Evolutionary conservation across 2,329 filamentous ascomycete species (phyloP), one percentile per base, ranked within the genome.

Genomic region (Ramichloridium luteum): DNA sequence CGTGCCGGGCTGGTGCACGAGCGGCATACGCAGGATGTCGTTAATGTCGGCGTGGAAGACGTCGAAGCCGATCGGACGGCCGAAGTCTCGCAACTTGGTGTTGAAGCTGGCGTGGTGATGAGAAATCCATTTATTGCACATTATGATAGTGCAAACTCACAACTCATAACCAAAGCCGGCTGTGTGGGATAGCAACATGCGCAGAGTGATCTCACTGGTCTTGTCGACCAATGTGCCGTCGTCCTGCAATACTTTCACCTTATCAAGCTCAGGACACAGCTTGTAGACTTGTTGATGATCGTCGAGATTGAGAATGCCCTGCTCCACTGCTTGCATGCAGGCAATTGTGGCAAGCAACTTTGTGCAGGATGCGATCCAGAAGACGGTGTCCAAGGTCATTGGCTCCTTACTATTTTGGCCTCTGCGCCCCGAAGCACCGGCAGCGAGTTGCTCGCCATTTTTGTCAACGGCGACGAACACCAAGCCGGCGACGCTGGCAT

Each of bases 1-100:
- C 14, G 67, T 62, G 0, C 75, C 75, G 0, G 77, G 76, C 40
- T 80, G 72, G 40, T 75, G 72, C 1, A 78, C 49, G 11, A 81
- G 51, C 1, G 74, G 70, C 35, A 54, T 50, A 9, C 55, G 48
- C 20, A 64, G 45, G 26, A 77, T 56, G 14, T 72, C 72, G 17
- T 35, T 35, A 25, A 40, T 34, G 4, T 68, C 58, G 1, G 68
- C 67, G 0, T 64, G 65, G 43, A 77, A 71, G 45, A 77, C 74
- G 34, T 77, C 69, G 4, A 65, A 45, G 0, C 71, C 70, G 0
- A 57, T 52, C 0, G 71, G 71, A 9, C 59, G 54, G 2, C 54
- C 55, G 51, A 54, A 55, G 15, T 57, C 52, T n/a, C 49, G 47
- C 1, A 65, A 51, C 27, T 58, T 56, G 6, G 53, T 39, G 40